Evolutionary conservation across 2,329 filamentous ascomycete species (phyloP), one percentile per base, ranked within the genome.

Genomic region (Dothistroma septosporum): DNA sequence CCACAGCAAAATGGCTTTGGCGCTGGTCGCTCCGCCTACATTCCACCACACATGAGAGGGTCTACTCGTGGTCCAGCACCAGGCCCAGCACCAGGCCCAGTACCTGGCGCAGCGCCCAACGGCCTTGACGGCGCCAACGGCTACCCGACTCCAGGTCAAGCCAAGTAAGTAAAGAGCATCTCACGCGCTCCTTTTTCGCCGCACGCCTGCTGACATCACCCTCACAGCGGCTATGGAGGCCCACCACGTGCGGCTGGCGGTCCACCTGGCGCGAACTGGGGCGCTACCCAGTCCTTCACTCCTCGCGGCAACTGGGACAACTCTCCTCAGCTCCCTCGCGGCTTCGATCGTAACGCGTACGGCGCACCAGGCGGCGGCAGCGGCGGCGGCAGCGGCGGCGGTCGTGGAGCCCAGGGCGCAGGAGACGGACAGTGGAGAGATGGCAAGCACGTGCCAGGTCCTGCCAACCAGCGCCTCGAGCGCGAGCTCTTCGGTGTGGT

Each of bases 361-460:
- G 83, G 84, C 64, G 81, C 79, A 72, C 78, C 80, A 61, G 76
- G 77, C 66, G 73, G 73, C 61, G 79, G 82, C 32, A 53, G 57
- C 47, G 56, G 62, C 33, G 44, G 57, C 63, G 81, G 80, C 63
- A 82, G 82, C 62, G 79, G 81, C 64, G 78, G 79, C 61, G 80
- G 79, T 65, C 80, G 82, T 68, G 70, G 83, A 73, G 82, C 87
- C 71, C 87, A 89, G 72, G 92, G 92, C 72, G 95, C 92, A 75
- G 94, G 94, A 72, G 94, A 97, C 74, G 94, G 94, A 73, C 87
- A 91, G 81, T 99, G 94, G 94, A 87, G 88, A 73, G 93, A 97
- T 69, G 94, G 94, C 78, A 96, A 97, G 84, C 94, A 99, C 81
- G 82, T 97, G 71, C 85, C 93, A 62, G 94, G 94, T 61, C 91